Evolutionary conservation across 192 early-diverging fungal genomes (phyloP).

Genomic region (Coemansia sp.): DNA sequence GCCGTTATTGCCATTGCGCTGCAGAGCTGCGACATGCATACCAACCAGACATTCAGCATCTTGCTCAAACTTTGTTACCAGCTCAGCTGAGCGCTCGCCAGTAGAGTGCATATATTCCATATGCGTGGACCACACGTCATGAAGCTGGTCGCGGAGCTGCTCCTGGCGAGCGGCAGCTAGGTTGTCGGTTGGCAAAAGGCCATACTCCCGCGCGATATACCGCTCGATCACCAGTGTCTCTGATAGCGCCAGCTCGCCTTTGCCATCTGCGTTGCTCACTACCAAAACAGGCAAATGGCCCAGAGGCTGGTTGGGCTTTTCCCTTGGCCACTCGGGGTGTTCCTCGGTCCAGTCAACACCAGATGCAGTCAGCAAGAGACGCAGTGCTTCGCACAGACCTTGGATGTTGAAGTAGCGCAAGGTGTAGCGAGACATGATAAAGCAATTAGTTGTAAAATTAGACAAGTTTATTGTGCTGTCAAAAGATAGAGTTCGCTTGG

Average conservation of each 20-base stretch:
- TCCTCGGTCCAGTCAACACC: constrained; percentile 40
- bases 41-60: background rate
- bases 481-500: background rate
- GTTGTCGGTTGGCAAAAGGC: constrained; percentile 26
- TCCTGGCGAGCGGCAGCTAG: constrained; percentile 33
- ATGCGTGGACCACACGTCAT: constrained; percentile 8
- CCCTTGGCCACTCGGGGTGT: constrained; percentile 32
- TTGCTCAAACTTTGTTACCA: constrained; percentile 1
- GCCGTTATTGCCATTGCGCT: constrained; percentile 57
- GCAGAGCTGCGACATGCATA: constrained; percentile 15
- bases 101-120: constrained; percentile 3
- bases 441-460: background rate
- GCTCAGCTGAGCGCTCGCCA: background rate
- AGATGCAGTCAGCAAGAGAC: constrained; percentile 38
- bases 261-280: constrained; percentile 19
- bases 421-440: constrained; percentile 14
- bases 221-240: constrained; percentile 56
- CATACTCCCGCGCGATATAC: constrained; percentile 53
- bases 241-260: constrained; percentile 25
- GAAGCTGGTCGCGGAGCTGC: constrained; percentile 18
- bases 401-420: constrained; percentile 35
- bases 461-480: background rate
- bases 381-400: constrained; percentile 27
- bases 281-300: constrained; percentile 37
- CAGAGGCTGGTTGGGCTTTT: constrained; percentile 34